Conservation (phyloP, 1,284 basidiomycete genomes). For the Macrocystidia cucumis region DNA sequence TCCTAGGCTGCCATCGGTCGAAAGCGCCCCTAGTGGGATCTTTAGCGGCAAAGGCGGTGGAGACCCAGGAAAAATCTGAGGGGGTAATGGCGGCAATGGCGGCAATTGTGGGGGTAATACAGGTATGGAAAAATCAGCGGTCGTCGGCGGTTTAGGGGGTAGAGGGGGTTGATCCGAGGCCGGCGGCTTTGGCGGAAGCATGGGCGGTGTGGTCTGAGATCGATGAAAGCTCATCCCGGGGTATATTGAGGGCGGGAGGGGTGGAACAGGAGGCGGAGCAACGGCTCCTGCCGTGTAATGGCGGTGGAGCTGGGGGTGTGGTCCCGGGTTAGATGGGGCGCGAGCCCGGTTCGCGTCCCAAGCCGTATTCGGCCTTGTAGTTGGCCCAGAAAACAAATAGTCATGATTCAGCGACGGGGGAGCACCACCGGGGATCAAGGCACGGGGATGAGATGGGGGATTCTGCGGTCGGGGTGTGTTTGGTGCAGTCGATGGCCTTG, state of each 20-base stretch:
- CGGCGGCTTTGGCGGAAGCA: neutral
- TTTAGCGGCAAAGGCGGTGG: slow-evolving; percentile 10
- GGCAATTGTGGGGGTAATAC: slow-evolving; percentile 8
- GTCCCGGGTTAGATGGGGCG: no score
- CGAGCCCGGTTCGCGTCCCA: no score
- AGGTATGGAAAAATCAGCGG: neutral
- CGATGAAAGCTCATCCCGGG: neutral
- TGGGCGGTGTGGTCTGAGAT: neutral
- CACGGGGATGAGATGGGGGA: neutral
- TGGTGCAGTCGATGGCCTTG: slow-evolving; percentile 3
- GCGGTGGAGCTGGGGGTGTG: no score
- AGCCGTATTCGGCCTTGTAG: no score
- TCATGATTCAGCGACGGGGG: neutral
- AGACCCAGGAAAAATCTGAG: slow-evolving; percentile 8
- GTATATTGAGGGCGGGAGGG: no score
- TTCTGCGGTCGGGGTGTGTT: slow-evolving; percentile 7
- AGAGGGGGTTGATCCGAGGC: neutral
- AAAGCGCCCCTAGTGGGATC: slow-evolving; percentile 3
- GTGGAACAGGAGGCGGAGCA: no score
- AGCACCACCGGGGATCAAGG: neutral
- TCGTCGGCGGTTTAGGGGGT: neutral
- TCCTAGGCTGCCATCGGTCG: neutral
- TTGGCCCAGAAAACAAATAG: neutral
- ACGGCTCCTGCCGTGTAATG: no score
- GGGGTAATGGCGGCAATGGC: slow-evolving; percentile 12